Evolutionary conservation across 1,139 yeast species (phyloP), one percentile per base, ranked within the genome.

Genomic region (Blastobotrys apis): DNA sequence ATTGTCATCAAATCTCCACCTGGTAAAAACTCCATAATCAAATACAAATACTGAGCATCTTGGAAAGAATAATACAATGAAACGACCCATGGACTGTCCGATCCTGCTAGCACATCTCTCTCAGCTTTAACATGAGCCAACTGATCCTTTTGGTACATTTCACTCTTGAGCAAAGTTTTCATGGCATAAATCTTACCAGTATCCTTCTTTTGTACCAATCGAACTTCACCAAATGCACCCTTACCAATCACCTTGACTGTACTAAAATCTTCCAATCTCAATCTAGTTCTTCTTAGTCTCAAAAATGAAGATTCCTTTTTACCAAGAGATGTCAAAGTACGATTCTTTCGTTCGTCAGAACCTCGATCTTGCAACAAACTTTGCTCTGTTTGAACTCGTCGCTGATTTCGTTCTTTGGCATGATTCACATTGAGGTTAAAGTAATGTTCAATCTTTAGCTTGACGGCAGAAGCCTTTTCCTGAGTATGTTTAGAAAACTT

Each of bases 1-100:
- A 81, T 80, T 1, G 88, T 81, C 88, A 81, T 81, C 52, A 81
- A 69, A 59, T 81, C 88, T 22, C 88, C 88, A 25, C 88, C 88
- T 2, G 88, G 88, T 52, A 81, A 67, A 55, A 80, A 81, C 63
- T 81, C 88, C 88, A 81, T 81, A 56, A 81, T 81, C 55, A 81
- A 70, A 54, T 81, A 81, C 47, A 81, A 69, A 57, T 81, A 80
- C 54, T 79, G 81, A 1, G 81, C 66, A 59, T 81, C 88, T 60
- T 81, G 88, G 65, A 81, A 81, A 1, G 86, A 80, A 59, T 81
- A 81, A 60, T 78, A 81, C 44, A 81, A 71, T 3, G 84, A 77
- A 22, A 81, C 88, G 37, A 81, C 87, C 88, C 88, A 81, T 1
- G 86, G 86, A 5, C 84, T 78, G 60, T 81, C 87, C 47, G 82